Conservation (phyloP, 2,329 filamentous ascomycete species). For the Ceratocystis alfenasii region DNA sequence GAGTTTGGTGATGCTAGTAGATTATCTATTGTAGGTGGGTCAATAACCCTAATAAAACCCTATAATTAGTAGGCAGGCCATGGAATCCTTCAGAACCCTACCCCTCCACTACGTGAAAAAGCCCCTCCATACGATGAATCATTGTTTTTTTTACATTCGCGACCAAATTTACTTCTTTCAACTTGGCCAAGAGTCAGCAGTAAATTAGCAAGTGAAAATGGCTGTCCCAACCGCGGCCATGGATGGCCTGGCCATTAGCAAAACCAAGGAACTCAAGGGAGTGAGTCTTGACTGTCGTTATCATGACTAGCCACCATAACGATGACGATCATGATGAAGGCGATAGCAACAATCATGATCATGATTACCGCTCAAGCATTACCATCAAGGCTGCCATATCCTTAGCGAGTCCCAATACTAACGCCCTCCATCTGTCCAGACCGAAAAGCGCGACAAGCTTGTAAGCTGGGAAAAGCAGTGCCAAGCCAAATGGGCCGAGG, state of each 20-base stretch:
- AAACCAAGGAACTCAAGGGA: slow-evolving; percentile 50
- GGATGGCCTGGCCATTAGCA: slow-evolving; percentile 42
- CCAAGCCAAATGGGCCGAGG: slow-evolving; percentile 50
- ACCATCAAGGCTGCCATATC: slow-evolving; percentile 14
- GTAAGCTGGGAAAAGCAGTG: slow-evolving; percentile 84
- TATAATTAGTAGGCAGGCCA: not conserved
- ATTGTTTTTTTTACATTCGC: slow-evolving; percentile 2
- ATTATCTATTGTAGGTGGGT: not conserved
- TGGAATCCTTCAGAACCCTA: slow-evolving; percentile 2
- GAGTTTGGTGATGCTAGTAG: not conserved
- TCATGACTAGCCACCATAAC: not conserved
- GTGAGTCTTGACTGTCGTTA: slow-evolving; percentile 30
- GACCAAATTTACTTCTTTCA: not conserved
- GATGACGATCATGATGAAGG: not conserved
- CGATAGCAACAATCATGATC: not conserved
- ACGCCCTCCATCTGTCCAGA: slow-evolving; percentile 36
- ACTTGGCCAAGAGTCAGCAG: slow-evolving; percentile 5
- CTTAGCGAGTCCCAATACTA: not conserved
- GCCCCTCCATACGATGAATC: slow-evolving; percentile 12
- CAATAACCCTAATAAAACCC: not conserved
- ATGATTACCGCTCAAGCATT: not conserved
- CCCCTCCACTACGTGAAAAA: slow-evolving; percentile 15
- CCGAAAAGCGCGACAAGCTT: slow-evolving; percentile 75
- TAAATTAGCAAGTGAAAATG: slow-evolving; percentile 14
- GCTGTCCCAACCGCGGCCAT: slow-evolving; percentile 33